These are phyloP conservation scores for Coniella lustricola DNA, from an alignment of 2,329 filamentous ascomycete genomes.

Conservation along the genomic window DNA sequence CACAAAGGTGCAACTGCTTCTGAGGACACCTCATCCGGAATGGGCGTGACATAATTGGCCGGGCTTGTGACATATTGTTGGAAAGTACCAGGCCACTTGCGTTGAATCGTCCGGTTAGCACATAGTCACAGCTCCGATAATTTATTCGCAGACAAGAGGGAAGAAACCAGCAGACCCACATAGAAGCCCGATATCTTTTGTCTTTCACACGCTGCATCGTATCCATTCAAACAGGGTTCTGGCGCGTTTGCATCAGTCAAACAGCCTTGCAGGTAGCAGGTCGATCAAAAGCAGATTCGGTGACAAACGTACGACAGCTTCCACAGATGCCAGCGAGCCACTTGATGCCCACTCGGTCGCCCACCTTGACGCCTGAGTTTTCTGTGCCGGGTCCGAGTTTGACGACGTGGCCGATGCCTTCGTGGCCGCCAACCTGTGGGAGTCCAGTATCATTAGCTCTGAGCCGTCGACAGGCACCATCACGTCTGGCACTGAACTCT, in stretches of 20 bases:
- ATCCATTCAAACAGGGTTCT: constrained; percentile 41
- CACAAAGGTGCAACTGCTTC: constrained; percentile 57
- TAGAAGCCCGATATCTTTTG: constrained; percentile 59
- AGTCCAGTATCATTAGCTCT: constrained; percentile 22
- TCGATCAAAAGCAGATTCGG: too few species aligned
- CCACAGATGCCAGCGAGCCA: constrained; percentile 55
- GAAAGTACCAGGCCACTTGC: constrained; percentile 57
- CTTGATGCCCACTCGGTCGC: constrained; percentile 64
- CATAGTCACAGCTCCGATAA: neutral
- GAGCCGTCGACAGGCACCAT: too few species aligned
- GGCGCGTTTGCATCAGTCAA: constrained; percentile 27
- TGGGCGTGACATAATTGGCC: constrained; percentile 63
- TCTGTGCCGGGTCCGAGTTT: constrained; percentile 57
- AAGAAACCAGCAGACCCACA: constrained; percentile 1
- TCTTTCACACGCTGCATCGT: constrained; percentile 58
- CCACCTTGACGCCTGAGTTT: constrained; percentile 50
- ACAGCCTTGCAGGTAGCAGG: constrained; percentile 2
- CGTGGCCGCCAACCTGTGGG: constrained; percentile 49
- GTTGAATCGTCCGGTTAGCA: neutral
- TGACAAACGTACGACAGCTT: constrained; percentile 33
- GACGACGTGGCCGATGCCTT: constrained; percentile 59
- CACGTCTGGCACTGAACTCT: too few species aligned
- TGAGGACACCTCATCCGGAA: constrained; percentile 53
- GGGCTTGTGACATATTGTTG: constrained; percentile 61
- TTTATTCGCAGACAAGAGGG: too few species aligned